Conservation (phyloP, 176 grass and related monocot species). For the Ampelocalamus luodianensis region DNA sequence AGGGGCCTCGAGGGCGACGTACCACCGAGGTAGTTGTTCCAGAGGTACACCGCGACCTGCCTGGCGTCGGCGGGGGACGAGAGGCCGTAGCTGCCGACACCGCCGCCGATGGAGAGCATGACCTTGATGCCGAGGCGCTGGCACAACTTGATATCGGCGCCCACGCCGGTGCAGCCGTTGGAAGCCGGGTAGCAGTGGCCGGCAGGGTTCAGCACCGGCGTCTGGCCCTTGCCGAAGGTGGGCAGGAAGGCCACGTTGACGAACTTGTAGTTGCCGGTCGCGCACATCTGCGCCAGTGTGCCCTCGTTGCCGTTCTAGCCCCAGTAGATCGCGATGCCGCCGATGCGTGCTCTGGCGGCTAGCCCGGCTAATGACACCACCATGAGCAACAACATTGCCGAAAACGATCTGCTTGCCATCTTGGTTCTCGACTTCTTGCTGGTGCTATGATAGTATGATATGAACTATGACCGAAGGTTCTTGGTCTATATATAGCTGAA, state of each 20-base stretch:
- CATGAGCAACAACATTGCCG: not conserved
- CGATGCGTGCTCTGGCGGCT: conserved; percentile 23
- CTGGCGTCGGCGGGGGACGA: conserved; percentile 51
- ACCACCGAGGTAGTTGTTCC: conserved; percentile 77
- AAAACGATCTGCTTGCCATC: conserved; percentile 15
- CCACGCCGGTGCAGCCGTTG: conserved; percentile 59
- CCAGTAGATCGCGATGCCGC: conserved; percentile 78
- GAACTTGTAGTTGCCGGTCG: conserved; percentile 60
- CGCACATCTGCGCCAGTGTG: conserved; percentile 51
- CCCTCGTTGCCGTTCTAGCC: conserved; percentile 74
- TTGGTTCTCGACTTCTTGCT: not conserved
- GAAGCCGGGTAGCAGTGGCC: conserved; percentile 76
- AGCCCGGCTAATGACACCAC: conserved; percentile 5
- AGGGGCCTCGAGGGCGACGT: conserved; percentile 46
- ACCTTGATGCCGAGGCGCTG: conserved; percentile 76
- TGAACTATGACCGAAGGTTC: not conserved
- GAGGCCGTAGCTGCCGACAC: conserved; percentile 62
- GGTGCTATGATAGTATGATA: not conserved
- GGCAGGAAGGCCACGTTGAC: conserved; percentile 72
- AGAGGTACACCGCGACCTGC: conserved; percentile 60
- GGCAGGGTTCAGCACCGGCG: conserved; percentile 70
- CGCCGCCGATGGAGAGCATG: conserved; percentile 70
- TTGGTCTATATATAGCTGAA: conserved; percentile 42
- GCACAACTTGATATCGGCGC: conserved; percentile 58
- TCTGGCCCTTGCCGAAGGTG: conserved; percentile 74